phyloP scores from a whole-genome alignment of 441 rosid genomes.

The Jatropha multifida region DNA sequence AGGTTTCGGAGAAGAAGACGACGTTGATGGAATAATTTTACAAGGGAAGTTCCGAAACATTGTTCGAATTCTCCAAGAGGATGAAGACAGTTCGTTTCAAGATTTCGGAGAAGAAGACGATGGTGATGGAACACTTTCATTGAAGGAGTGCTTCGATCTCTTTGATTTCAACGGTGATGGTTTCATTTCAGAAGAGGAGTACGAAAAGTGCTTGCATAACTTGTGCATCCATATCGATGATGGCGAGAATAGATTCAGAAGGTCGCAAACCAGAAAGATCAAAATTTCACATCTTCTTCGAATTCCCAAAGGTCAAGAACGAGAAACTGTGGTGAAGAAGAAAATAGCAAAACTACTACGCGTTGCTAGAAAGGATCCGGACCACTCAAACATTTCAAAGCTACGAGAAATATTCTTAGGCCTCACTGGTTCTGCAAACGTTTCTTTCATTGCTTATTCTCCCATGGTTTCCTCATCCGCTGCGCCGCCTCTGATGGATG shows the following conservation, averaged over 20 bases:
- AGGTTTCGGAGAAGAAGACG: no score
- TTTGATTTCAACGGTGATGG: background rate
- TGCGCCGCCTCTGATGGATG: background rate
- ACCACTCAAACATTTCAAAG: no score
- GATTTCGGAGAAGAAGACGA: background rate
- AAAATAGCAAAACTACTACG: no score
- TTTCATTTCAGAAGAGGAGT: background rate
- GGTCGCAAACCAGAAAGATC: background rate
- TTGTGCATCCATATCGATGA: background rate
- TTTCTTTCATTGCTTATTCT: background rate
- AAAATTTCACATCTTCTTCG: background rate
- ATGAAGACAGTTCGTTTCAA: background rate
- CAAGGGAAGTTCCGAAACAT: no score
- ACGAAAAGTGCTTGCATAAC: background rate
- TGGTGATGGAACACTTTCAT: background rate
- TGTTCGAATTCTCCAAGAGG: background rate
- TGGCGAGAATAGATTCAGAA: background rate
- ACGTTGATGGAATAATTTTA: no score
- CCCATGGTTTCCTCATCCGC: background rate
- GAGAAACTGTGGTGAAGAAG: no score
- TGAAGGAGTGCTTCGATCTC: background rate
- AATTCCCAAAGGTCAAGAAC: no score
- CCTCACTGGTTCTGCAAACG: background rate
- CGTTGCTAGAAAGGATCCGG: no score
- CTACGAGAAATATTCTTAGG: background rate